Percentiles rank a stretch among this genome's conserved stretches.
Conservation (phyloP, 306 rosid species). For the Crotalaria pallida region DNA sequence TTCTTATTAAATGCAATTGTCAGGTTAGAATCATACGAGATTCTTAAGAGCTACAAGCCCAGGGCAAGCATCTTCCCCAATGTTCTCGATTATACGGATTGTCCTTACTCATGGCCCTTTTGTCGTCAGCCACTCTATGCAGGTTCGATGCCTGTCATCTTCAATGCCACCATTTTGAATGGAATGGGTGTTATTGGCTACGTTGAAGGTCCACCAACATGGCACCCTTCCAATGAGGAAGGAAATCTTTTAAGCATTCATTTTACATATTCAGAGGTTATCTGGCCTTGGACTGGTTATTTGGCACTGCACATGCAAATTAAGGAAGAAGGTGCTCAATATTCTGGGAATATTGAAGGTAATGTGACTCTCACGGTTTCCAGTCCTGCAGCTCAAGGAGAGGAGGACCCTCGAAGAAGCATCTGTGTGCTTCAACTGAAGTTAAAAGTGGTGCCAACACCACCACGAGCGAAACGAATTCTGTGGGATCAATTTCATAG, state of each 20-base stretch:
- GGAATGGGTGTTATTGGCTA: slow-evolving; percentile 96
- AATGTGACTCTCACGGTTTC: slow-evolving; percentile 76
- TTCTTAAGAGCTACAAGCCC: slow-evolving; percentile 83
- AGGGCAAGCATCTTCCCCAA: slow-evolving; percentile 90
- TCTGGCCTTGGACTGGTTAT: slow-evolving; percentile 99
- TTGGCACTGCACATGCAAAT: slow-evolving; percentile 94
- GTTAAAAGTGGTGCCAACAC: slow-evolving; percentile 84
- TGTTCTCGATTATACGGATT: slow-evolving; percentile 81
- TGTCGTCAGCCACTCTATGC: slow-evolving; percentile 97
- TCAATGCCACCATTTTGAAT: slow-evolving; percentile 91
- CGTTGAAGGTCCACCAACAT: slow-evolving; percentile 71
- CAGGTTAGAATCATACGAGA: slow-evolving; percentile 93
- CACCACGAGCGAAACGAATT: slow-evolving; percentile 73
- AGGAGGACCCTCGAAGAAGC: slow-evolving; percentile 44
- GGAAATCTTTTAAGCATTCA: slow-evolving; percentile 91
- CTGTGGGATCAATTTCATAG: slow-evolving; percentile 99
- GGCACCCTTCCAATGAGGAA: slow-evolving; percentile 87
- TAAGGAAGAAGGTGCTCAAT: slow-evolving; percentile 84
- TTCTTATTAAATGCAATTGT: slow-evolving; percentile 27
- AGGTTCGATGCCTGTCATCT: slow-evolving; percentile 96
- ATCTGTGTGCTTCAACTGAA: slow-evolving; percentile 85
- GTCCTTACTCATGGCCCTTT: slow-evolving; percentile 97
- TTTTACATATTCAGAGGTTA: slow-evolving; percentile 74
- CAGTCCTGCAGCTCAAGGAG: slow-evolving; percentile 83
- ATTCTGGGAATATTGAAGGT: slow-evolving; percentile 88